A percentile compares a stretch with the other conserved stretches of the same genome.
Conservation (phyloP, 208 protist species). For the Trichomonas tenax region DNA sequence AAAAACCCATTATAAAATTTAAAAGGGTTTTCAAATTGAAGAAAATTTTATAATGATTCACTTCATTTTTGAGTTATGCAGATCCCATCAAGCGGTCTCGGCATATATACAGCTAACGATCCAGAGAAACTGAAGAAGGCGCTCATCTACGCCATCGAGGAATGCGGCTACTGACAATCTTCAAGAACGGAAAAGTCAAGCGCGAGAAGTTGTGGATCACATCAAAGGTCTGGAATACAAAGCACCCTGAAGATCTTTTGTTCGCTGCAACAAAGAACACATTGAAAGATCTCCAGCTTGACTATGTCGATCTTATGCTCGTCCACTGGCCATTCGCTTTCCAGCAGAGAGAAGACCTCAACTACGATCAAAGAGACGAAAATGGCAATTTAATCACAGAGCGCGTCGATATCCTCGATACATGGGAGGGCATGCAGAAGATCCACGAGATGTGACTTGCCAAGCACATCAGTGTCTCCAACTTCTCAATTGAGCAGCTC, state of each 20-base stretch:
- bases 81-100: background rate
- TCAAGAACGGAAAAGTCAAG: background rate
- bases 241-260: background rate
- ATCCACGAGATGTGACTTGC: background rate
- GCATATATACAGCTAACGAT: background rate
- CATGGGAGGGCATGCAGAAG: background rate
- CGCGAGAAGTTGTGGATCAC: background rate
- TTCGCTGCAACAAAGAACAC: background rate
- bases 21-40: no score
- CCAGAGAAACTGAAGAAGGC: no score
- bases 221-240: background rate
- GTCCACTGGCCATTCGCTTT: background rate
- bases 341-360: background rate
- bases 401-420: background rate
- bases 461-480: background rate
- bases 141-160: background rate
- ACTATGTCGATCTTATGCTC: background rate
- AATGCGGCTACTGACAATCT: background rate
- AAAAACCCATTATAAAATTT: no score
- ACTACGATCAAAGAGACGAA: background rate
- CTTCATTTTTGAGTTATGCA: no score
- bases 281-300: background rate
- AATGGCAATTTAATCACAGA: background rate
- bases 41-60: no score
- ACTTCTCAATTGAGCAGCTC: background rate